Conservation (phyloP, 192 early-diverging fungal species). For the Podila horticola region DNA sequence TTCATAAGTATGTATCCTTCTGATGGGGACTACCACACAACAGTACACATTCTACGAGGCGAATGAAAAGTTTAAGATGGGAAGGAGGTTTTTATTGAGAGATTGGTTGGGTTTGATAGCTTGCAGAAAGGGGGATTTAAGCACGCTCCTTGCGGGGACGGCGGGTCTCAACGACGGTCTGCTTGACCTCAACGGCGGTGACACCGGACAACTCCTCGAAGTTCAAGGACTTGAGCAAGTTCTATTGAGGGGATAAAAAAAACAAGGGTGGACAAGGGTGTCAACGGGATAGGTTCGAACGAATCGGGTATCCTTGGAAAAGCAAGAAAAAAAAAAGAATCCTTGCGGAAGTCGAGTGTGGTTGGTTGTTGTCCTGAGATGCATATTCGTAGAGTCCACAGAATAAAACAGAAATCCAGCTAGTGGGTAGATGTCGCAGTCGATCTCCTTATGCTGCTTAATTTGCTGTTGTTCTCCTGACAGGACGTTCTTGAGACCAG, state of each 20-base stretch:
- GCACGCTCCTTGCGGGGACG: slow-evolving; percentile 45
- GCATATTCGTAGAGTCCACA: no score
- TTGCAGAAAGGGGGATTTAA: slow-evolving; percentile 10
- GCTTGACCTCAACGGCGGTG: slow-evolving; percentile 65
- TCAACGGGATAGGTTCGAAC: slow-evolving; percentile 7
- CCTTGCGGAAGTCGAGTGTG: no score
- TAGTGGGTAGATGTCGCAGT: no score
- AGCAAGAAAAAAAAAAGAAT: not conserved
- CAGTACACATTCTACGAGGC: not conserved
- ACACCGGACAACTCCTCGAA: slow-evolving; percentile 93
- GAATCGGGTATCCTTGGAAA: not conserved
- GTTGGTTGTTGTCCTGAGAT: no score
- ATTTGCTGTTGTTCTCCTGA: no score
- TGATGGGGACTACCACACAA: no score
- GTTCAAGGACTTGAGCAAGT: slow-evolving; percentile 96
- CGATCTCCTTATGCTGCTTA: no score
- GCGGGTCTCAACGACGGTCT: slow-evolving; percentile 27
- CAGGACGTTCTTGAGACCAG: no score
- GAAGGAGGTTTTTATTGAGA: slow-evolving; percentile 6
- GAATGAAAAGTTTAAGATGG: not conserved
- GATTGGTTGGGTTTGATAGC: not conserved
- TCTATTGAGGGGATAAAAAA: slow-evolving; percentile 54
- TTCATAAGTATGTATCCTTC: no score
- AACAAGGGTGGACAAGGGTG: slow-evolving; percentile 1
- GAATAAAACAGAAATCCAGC: no score